Conservation (phyloP, 805 yeast species). For the Yamadazyma kitorensis region DNA sequence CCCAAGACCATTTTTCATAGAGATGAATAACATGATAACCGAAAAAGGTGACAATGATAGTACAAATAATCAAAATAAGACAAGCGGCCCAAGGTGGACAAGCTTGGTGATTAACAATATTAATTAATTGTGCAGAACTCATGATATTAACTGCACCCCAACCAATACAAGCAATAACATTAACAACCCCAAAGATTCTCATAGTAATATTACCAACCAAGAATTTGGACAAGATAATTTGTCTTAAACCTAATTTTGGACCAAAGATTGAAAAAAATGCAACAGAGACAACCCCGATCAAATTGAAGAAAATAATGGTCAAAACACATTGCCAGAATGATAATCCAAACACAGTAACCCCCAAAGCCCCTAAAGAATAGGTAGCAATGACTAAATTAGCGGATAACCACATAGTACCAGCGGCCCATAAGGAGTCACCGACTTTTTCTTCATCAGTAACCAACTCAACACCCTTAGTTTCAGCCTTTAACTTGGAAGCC, state of each 20-base stretch:
- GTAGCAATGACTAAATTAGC: conserved; percentile 88
- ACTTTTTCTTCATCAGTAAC: conserved; percentile 77
- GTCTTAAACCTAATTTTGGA: conserved; percentile 81
- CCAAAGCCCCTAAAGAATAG: conserved; percentile 67
- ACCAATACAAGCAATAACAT: conserved; percentile 84
- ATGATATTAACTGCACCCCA: conserved; percentile 95
- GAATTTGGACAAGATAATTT: conserved; percentile 77
- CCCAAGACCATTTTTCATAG: conserved; percentile 86
- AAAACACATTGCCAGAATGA: conserved; percentile 72
- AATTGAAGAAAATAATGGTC: conserved; percentile 66
- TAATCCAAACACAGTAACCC: conserved; percentile 58
- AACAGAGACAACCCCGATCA: conserved; percentile 73
- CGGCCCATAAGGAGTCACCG: conserved; percentile 61
- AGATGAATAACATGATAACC: conserved; percentile 81
- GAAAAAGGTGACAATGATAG: conserved; percentile 72
- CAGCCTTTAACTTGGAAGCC: conserved; percentile 39
- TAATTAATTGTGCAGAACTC: conserved; percentile 81
- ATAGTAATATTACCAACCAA: conserved; percentile 73
- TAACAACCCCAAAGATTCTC: conserved; percentile 74
- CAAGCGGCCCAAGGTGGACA: conserved; percentile 93
- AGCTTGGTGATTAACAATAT: conserved; percentile 63
- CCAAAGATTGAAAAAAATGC: conserved; percentile 85
- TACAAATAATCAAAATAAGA: conserved; percentile 62
- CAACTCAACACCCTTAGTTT: conserved; percentile 72
- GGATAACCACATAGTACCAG: conserved; percentile 88